Conservation (phyloP, 179 eudicot species). For the Silene vulgaris region DNA sequence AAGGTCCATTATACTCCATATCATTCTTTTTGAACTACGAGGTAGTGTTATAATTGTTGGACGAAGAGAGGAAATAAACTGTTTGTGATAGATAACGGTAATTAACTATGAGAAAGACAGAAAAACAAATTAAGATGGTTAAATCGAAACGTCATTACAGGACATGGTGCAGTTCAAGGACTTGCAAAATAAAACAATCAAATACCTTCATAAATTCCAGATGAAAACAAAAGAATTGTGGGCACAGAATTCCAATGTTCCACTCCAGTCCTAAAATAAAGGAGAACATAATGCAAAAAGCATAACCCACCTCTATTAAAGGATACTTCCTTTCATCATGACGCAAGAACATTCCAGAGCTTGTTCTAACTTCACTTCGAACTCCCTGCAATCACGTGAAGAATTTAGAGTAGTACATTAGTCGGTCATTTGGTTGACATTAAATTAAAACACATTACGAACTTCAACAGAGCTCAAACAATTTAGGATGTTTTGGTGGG, state of each 20-base stretch:
- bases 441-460: neutral
- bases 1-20: too few species aligned
- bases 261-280: neutral
- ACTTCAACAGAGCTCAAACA: neutral
- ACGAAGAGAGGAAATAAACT: too few species aligned
- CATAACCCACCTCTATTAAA: constrained; percentile 55
- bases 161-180: neutral
- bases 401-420: neutral
- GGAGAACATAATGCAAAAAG: neutral
- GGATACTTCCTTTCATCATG: constrained; percentile 67
- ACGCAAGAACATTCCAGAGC: constrained; percentile 93
- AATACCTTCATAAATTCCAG: neutral
- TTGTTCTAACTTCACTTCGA: constrained; percentile 80
- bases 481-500: neutral
- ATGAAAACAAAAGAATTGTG: constrained; percentile 6
- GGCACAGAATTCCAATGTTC: neutral
- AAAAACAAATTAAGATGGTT: neutral
- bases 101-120: neutral
- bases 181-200: neutral
- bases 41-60: too few species aligned
- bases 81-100: neutral
- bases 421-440: neutral
- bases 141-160: neutral
- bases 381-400: constrained; percentile 50
- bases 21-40: too few species aligned